Base-by-base conservation (phyloP, 139 green algal species). In the Chlorella sorokiniana region DNA sequence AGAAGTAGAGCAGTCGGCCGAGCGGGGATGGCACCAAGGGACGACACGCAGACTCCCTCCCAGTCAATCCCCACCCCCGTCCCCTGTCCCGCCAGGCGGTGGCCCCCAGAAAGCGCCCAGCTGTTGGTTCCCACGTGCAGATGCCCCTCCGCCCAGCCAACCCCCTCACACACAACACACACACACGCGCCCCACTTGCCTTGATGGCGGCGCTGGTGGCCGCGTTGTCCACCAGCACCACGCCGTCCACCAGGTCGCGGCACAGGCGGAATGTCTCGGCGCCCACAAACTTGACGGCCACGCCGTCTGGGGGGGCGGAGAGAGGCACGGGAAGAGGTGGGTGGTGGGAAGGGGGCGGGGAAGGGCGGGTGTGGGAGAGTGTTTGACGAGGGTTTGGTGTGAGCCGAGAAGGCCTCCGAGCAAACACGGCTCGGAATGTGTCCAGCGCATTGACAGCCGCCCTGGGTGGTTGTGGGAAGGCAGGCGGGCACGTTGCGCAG, bases 251-350 rank as follows among this genome's bases (percentile, higher is more conserved):
- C 70, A 98, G 85, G 82, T 95, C 81, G 29, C 91, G 90, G 84
- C 91, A 97, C 62, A 99, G 67, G 0, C 96, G 85, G 91, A 99
- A 98, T 25, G 94, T 97, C 86, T 98, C 96, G 37, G 90, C 88
- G 3, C 96, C 95, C 41, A 97, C 92, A 87, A 94, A 81, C 73
- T 83, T 82, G 73, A 82, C 73, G 0, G 81, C 80, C 25, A 84
- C 80, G 33, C 79, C 79, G 45, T 74, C 62, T 79, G 73, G 11
- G 20, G 52, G 0, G 2, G 56, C 4, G 25, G 27, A 38, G 37
- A n/a, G 23, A 29, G 40, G 67, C 10, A 6, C 48, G 48, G 14
- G 16, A 59, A 59, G 14, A 11, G 48, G 48, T 56, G 48, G 16
- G 48, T 56, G 48, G 16, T 56, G 48, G 16, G 14, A 56, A 56